Conservation (phyloP, 345 rosid genomes). For the Arabidopsis suecica region DNA sequence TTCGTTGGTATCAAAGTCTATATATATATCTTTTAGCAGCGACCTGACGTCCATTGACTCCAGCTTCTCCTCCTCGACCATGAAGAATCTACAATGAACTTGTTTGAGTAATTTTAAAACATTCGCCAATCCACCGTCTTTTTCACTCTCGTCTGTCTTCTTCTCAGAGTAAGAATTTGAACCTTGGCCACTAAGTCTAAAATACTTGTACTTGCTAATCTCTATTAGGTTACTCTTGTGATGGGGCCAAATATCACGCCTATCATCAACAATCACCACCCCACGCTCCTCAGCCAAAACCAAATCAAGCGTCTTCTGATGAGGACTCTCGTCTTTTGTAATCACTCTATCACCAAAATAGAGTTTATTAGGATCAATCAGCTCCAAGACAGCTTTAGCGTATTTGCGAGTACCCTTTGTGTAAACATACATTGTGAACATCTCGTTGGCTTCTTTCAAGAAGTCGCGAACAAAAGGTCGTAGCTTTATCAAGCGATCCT, state of each 20-base stretch:
- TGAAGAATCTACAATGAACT: conserved; percentile 25
- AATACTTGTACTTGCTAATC: conserved; percentile 53
- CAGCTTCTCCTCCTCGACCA: conserved; percentile 23
- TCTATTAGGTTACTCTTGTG: conserved; percentile 22
- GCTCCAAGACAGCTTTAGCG: conserved; percentile 13
- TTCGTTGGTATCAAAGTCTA: background rate
- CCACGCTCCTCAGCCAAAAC: conserved; percentile 24
- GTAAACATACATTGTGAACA: conserved; percentile 34
- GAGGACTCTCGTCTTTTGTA: conserved; percentile 25
- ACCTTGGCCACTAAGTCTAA: conserved; percentile 43
- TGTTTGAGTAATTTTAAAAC: conserved; percentile 44
- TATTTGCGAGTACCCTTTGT: conserved; percentile 8
- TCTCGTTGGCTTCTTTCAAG: conserved; percentile 22
- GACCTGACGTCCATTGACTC: conserved; percentile 19
- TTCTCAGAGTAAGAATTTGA: conserved; percentile 51
- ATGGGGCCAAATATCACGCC: conserved; percentile 9
- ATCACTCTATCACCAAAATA: conserved; percentile 31
- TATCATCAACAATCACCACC: conserved; percentile 39
- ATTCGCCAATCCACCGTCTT: conserved; percentile 46
- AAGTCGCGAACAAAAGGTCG: conserved; percentile 21
- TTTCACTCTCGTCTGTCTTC: conserved; percentile 55
- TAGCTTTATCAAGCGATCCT: conserved; percentile 6
- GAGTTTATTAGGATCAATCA: conserved; percentile 21
- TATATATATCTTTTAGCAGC: conserved; percentile 8
- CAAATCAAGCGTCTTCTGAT: conserved; percentile 28